Evolutionary conservation across 345 rosid genomes (phyloP), one percentile per base, ranked within the genome.

Genomic region (Arabis alpina): DNA sequence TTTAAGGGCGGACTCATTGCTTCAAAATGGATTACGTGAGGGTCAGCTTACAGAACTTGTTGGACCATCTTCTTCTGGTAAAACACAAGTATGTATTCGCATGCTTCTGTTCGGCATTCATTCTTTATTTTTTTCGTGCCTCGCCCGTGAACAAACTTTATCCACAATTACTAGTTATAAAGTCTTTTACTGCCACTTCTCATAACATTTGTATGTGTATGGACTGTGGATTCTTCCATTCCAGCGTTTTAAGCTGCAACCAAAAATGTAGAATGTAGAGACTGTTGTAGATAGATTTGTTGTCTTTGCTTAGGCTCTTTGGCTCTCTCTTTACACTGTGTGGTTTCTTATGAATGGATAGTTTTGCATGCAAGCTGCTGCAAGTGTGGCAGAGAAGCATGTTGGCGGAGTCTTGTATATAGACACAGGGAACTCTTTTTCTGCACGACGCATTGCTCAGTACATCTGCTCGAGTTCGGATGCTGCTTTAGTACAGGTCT

Each of bases 31-130:
- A 44, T 37, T 89, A 40, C 55, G 81, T 36, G 76, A 68, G 68
- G 98, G 96, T 54, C 92, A 82, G 64, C 68, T 92, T 37, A 89
- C 90, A 15, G 98, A 92, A 80, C 66, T 92, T 61, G 92, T 81
- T n/a, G 98, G 98, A 57, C 89, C 87, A 34, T 92, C 98, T 0
- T 80, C 96, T 44, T 89, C 96, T 49, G 96, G 98, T 73, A 92
- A 92, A 89, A 92, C 96, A 47, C 96, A 89, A 63, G 96, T 89
- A 77, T 55, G 87, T 63, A 8, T 61, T 36, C 14, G 0, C 14
- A 8, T 66, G 11, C 36, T 42, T 30, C 30, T 51, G 39, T 34
- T 15, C 12, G 25, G 3, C 32, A 14, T 48, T n/a, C 34, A 3
- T 4, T 10, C 3, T 56, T 25, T 36, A 34, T 63, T 6, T 50